Evolutionary conservation across 31 red algal genomes (phyloP), one percentile per base, ranked within the genome.

Genomic region (Bonnemaisonia californica): DNA sequence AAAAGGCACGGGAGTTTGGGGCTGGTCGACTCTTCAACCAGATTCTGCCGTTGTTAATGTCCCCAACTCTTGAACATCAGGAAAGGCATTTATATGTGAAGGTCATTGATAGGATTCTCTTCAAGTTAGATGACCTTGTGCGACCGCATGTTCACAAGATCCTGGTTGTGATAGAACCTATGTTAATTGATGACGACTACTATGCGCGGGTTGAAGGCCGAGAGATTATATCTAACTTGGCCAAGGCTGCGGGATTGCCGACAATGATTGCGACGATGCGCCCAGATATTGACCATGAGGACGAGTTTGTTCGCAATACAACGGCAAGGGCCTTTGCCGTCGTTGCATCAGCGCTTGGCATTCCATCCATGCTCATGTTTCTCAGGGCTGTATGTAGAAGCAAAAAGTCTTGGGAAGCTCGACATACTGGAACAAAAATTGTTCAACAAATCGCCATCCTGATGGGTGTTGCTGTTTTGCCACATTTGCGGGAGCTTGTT

Each of bases 211-310:
- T 85, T 0, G 90, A 98, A 81, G 95, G 95, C 42, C 71, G 95
- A 23, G 90, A 98, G 71, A 93, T 98, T 27, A 93, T 98, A 71
- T 93, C 95, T 13, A 98, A 98, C 63, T 73, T 98, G 21, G 81
- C 91, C 51, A 93, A 93, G 69, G 80, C 90, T 12, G 90, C 90
- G 8, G 95, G 95, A 3, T 58, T 94, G 71, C 54, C 91, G 24
- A 93, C 95, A 0, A 98, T 98, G 95, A 93, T 98, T 54, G 81
- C 86, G 2, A 93, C 95, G 29, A 94, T 98, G 90, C 83, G 95
- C 27, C 95, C 95, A 4, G 95, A 98, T 86, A 90, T 94, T 67
- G 95, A 98, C 68, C 81, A 98, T 67, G 60, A 92, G 57, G 90
- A 93, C 66, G 95, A 98, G 69, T 98, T 94, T 71, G 90, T 98